Conservation (phyloP, 2,329 filamentous ascomycete genomes). For the Fusarium mangiferae region DNA sequence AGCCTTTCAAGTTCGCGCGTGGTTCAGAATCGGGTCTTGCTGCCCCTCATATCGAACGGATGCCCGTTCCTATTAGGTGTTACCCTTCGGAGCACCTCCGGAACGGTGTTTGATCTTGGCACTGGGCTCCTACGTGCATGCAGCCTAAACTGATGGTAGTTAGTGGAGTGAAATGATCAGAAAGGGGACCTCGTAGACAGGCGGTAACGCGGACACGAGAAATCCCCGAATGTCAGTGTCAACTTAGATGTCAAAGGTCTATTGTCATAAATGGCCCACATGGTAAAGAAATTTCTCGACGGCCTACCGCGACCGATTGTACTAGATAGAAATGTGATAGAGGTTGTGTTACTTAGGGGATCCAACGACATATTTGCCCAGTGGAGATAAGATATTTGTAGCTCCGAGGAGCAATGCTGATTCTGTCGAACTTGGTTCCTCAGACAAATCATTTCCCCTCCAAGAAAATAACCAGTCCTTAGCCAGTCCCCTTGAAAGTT, state of each 20-base stretch:
- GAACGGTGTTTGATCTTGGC: neutral
- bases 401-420: neutral
- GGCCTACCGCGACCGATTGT: neutral
- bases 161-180: neutral
- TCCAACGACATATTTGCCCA: neutral
- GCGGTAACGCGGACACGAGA: neutral
- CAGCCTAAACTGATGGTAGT: neutral
- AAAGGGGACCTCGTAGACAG: neutral
- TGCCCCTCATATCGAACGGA: neutral
- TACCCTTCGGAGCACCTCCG: slow-evolving; percentile 16
- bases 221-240: neutral
- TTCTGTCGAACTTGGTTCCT: neutral
- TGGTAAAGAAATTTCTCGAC: neutral
- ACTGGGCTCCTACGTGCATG: neutral
- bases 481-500: neutral
- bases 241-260: neutral
- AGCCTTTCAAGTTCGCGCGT: neutral
- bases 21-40: neutral
- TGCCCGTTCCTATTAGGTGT: neutral
- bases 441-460: neutral
- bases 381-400: neutral
- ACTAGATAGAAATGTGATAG: neutral
- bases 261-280: slow-evolving; percentile 2
- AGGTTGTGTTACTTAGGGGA: neutral
- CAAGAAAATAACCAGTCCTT: neutral